Percentiles rank a stretch among this genome's conserved stretches.
phyloP scores from a whole-genome alignment of 352 stramenopile genomes.

The Pythium plurisporium region DNA sequence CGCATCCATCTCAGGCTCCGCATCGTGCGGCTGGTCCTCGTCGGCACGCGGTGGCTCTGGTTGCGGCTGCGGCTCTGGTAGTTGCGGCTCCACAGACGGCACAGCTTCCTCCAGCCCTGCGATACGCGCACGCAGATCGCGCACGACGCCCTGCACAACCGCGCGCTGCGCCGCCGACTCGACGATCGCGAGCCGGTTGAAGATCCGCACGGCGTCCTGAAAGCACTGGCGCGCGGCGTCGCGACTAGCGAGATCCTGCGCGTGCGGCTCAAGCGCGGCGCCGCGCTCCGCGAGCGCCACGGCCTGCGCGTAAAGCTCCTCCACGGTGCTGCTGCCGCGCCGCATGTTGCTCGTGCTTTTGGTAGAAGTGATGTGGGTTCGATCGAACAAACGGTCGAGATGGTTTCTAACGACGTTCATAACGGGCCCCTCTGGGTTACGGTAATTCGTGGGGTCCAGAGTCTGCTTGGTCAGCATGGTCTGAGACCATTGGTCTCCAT shows the following conservation, averaged over 20 bases:
- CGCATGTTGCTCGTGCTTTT: no score
- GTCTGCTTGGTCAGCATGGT: no score
- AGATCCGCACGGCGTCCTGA: conserved; percentile 50
- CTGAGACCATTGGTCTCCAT: no score
- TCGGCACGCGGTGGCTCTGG: conserved; percentile 22
- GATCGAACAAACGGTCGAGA: no score
- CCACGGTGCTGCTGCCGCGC: conserved; percentile 19
- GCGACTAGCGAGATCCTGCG: neutral
- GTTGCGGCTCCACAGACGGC: conserved; percentile 19
- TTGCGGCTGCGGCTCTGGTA: conserved; percentile 24
- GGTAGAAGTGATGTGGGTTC: neutral
- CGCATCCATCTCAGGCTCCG: conserved; percentile 6
- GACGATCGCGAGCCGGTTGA: conserved; percentile 63
- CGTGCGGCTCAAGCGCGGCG: conserved; percentile 20
- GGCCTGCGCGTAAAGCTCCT: conserved; percentile 68
- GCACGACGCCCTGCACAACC: conserved; percentile 50
- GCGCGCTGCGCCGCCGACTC: conserved; percentile 68
- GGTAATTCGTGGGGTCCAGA: no score
- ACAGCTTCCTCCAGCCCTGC: conserved; percentile 39
- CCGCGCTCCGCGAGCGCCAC: conserved; percentile 48
- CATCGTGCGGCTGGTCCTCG: neutral
- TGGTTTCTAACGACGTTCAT: no score
- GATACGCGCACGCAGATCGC: conserved; percentile 46
- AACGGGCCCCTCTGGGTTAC: no score
- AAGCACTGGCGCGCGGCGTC: conserved; percentile 39